phyloP scores from a whole-genome alignment of 306 rosid species.

The Trifolium subterraneum region DNA sequence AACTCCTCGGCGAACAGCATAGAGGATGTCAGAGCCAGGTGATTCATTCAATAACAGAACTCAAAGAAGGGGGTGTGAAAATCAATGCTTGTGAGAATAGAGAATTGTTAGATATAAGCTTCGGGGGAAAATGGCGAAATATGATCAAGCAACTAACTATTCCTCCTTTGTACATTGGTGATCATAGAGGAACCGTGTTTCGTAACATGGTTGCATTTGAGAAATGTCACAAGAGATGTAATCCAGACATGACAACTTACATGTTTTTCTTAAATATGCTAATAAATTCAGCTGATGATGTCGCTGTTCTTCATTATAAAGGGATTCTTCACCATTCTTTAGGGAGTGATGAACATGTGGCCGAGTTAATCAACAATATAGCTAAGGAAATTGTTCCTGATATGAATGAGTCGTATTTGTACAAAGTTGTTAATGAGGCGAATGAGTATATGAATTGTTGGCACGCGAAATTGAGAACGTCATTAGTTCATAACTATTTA shows the following conservation, averaged over 20 bases:
- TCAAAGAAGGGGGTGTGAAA: slow-evolving; percentile 49
- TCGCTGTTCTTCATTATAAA: slow-evolving; percentile 47
- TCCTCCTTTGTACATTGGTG: slow-evolving; percentile 47
- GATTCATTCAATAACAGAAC: slow-evolving; percentile 44
- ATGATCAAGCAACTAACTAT: slow-evolving; percentile 24
- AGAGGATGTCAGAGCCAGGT: slow-evolving; percentile 33
- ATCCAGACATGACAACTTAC: slow-evolving; percentile 53
- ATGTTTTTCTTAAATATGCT: slow-evolving; percentile 60
- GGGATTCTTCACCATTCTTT: slow-evolving; percentile 50
- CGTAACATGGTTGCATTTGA: slow-evolving; percentile 57
- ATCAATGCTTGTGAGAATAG: slow-evolving; percentile 13
- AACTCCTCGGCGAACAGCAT: neutral
- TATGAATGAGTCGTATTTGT: slow-evolving; percentile 43
- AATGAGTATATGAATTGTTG: slow-evolving; percentile 28
- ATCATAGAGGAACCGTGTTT: slow-evolving; percentile 52
- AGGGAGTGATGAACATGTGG: slow-evolving; percentile 42
- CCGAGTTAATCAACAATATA: slow-evolving; percentile 49
- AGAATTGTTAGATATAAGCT: slow-evolving; percentile 40
- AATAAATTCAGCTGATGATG: slow-evolving; percentile 45
- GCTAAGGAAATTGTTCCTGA: slow-evolving; percentile 45
- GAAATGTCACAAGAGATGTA: slow-evolving; percentile 50
- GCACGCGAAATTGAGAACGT: slow-evolving; percentile 39
- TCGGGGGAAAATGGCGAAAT: neutral
- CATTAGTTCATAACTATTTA: slow-evolving; percentile 46
- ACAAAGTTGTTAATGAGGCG: slow-evolving; percentile 41